A percentile compares a stretch with the other conserved stretches of the same genome.
Conservation (phyloP, 1,284 basidiomycete species). For the Cutaneotrichosporon cyanovorans region DNA sequence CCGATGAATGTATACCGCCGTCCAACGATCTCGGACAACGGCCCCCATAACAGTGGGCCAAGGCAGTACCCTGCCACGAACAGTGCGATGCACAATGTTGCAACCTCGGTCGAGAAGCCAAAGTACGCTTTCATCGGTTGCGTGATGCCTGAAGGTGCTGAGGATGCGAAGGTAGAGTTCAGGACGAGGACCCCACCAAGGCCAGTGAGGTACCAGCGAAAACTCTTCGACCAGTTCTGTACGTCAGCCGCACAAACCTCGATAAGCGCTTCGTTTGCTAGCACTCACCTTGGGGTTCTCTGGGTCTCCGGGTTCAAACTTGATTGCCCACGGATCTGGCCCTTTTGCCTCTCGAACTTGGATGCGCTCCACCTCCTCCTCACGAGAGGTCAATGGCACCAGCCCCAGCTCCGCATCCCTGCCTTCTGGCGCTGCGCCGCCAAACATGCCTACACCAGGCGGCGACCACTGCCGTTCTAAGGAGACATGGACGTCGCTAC, state of each 20-base stretch:
- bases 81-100: constrained; percentile 47
- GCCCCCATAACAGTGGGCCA: constrained; percentile 57
- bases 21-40: constrained; percentile 52
- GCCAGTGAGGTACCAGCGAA: constrained; percentile 60
- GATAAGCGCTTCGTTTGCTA: background rate
- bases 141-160: constrained; percentile 40
- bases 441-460: constrained; percentile 31
- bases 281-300: constrained; percentile 43
- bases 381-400: constrained; percentile 29
- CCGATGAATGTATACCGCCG: constrained; percentile 60
- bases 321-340: constrained; percentile 37
- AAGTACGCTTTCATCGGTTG: constrained; percentile 51
- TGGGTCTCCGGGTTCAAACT: constrained; percentile 41
- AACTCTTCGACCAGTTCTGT: constrained; percentile 55
- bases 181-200: constrained; percentile 58
- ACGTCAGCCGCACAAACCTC: constrained; percentile 1
- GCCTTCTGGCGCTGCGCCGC: constrained; percentile 32
- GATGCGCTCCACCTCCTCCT: constrained; percentile 36
- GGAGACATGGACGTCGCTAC: no score
- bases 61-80: constrained; percentile 50
- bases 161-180: constrained; percentile 53
- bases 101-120: constrained; percentile 53
- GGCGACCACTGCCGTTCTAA: constrained; percentile 10
- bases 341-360: constrained; percentile 27
- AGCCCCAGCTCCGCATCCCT: constrained; percentile 39